Conservation (phyloP, 352 stramenopile species). For the Globisporangium perplexum region DNA sequence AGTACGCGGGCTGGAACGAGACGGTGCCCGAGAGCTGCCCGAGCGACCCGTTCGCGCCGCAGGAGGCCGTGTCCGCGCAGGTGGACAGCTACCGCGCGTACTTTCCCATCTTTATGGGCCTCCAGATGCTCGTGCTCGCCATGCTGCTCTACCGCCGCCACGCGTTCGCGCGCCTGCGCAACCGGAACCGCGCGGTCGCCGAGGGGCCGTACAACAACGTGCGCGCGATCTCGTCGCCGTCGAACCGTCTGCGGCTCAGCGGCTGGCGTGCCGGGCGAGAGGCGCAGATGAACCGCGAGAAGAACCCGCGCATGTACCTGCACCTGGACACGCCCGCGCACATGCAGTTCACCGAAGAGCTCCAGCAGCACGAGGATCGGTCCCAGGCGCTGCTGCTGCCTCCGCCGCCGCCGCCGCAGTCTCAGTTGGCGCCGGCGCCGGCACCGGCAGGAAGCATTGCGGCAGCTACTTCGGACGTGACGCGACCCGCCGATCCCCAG, state of each 20-base stretch:
- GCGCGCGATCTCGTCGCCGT: constrained; percentile 57
- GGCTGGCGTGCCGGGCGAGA: constrained; percentile 52
- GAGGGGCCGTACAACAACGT: constrained; percentile 75
- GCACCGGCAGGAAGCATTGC: neutral
- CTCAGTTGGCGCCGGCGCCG: no score
- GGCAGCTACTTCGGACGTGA: no score
- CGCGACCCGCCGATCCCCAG: no score
- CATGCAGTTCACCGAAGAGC: constrained; percentile 9
- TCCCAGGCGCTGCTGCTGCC: no score
- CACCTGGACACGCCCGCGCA: constrained; percentile 25
- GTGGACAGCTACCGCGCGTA: constrained; percentile 46
- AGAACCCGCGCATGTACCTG: constrained; percentile 33
- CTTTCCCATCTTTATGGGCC: constrained; percentile 61
- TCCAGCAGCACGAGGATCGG: neutral
- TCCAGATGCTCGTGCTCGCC: constrained; percentile 53
- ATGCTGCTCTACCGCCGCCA: constrained; percentile 56
- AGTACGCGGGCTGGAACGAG: constrained; percentile 40
- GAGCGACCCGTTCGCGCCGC: constrained; percentile 14
- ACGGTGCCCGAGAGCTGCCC: constrained; percentile 48
- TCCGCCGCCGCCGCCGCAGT: no score
- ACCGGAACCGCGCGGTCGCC: constrained; percentile 4
- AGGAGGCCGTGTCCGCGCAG: constrained; percentile 9
- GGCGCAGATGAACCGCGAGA: constrained; percentile 53
- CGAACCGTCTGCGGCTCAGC: constrained; percentile 56
- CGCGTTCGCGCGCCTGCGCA: constrained; percentile 25